Percentiles rank a stretch among this genome's conserved stretches.
phyloP scores from a whole-genome alignment of 345 rosid genomes.

The Citropsis articulata region DNA sequence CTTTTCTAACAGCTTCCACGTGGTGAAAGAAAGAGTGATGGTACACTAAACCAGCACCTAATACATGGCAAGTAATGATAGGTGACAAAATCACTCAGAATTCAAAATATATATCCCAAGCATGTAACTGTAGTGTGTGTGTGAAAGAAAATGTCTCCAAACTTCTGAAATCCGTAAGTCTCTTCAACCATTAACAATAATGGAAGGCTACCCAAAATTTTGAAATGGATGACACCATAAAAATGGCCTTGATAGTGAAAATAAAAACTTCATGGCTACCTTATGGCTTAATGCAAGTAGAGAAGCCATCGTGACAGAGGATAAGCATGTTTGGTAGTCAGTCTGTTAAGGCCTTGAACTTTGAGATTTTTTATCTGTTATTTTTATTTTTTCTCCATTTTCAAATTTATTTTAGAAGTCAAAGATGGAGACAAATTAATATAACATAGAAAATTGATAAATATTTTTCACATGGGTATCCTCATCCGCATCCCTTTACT shows the following conservation, averaged over 20 bases:
- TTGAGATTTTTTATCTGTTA: neutral
- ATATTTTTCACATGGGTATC: neutral
- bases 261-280: neutral
- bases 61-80: no score
- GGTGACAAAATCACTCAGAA: no score
- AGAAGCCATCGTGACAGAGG: neutral
- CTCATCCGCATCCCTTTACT: neutral
- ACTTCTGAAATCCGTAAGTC: neutral
- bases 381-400: neutral
- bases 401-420: neutral
- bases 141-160: neutral
- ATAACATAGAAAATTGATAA: neutral
- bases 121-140: neutral
- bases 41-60: no score
- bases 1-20: neutral
- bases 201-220: neutral
- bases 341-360: neutral
- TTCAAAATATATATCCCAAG: neutral
- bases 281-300: no score
- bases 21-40: neutral
- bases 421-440: neutral
- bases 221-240: neutral
- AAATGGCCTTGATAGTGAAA: neutral
- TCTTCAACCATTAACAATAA: neutral
- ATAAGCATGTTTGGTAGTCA: neutral